Base-by-base conservation (phyloP, 2,329 filamentous ascomycete genomes). In the Trichoderma asperellum region DNA sequence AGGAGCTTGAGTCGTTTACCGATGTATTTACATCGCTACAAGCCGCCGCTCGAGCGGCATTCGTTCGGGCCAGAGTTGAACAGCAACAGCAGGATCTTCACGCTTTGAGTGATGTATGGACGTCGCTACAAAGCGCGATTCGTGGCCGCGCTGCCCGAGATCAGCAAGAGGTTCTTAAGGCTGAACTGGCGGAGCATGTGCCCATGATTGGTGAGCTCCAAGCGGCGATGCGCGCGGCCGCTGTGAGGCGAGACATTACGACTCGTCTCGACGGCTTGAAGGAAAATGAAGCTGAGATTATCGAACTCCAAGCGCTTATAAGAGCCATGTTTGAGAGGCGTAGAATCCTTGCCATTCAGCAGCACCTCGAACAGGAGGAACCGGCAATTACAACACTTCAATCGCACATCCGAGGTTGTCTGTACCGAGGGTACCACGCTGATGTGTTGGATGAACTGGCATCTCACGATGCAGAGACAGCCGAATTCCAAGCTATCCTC, bases 401-500 rank as follows among this genome's bases (percentile, higher is more conserved):
- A 77, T 87, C 89, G 24, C 83, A 86, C 56, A 86, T 87, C 32
- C 86, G 92, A 72, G 92, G 90, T n/a, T 88, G 83, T 73, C 77
- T 90, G 18, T 85, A 85, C 73, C 87, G 93, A 68, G 83, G 89
- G 70, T 79, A 86, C 57, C 87, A 91, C 43, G 81, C 82, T 59
- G 83, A 85, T 2, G 84, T 95, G 56, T 85, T 97, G 16, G 87
- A 90, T 18, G 86, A 92, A 53, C 87, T 98, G 32, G 83, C 89
- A 63, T 88, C 89, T 2, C 88, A 92, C 73, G 88, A 91, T 47
- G 83, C 88, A 0, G 87, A 89, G 71, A 87, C 94, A 49, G 81
- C 88, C 29, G 82, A 89, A 37, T 83, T 97, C 2, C 96, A 99
- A 79, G 89, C 89, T 34, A 82, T 94, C 8, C 85, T 89, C 37